Percentiles rank a stretch among this genome's conserved stretches.
phyloP scores from a whole-genome alignment of 352 stramenopile species.

The Phytophthora niederhauseri region DNA sequence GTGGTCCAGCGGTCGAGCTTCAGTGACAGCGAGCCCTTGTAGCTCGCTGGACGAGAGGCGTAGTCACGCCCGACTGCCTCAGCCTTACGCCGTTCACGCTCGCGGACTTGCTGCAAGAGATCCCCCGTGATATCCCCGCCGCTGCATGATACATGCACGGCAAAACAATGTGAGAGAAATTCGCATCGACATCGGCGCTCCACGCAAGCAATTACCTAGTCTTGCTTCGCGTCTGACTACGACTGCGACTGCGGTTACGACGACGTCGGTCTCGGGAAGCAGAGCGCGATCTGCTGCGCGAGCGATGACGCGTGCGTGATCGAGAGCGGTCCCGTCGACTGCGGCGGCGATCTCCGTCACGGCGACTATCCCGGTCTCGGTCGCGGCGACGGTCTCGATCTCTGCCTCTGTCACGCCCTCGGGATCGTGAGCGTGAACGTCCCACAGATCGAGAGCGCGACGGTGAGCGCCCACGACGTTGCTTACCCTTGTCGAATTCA shows the following conservation, averaged over 20 bases:
- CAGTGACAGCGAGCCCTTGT: conserved; percentile 93
- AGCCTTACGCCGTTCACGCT: conserved; percentile 91
- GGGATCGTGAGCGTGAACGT: conserved; percentile 43
- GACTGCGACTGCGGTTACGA: conserved; percentile 38
- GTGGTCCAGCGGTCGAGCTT: conserved; percentile 91
- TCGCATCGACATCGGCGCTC: conserved; percentile 1
- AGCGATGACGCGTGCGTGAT: conserved; percentile 42
- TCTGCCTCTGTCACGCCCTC: conserved; percentile 28
- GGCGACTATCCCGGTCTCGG: conserved; percentile 35
- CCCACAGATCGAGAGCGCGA: conserved; percentile 46
- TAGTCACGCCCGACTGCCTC: conserved; percentile 92
- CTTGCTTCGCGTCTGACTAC: conserved; percentile 30
- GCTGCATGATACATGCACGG: conserved; percentile 5
- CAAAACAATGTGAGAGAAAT: neutral
- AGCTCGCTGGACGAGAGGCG: conserved; percentile 87
- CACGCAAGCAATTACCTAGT: conserved; percentile 23
- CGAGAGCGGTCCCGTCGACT: conserved; percentile 50
- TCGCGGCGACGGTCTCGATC: conserved; percentile 38
- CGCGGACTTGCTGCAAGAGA: conserved; percentile 92
- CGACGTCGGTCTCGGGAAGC: conserved; percentile 38
- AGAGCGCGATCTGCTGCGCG: conserved; percentile 47
- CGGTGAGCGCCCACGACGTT: conserved; percentile 30
- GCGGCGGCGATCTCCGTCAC: conserved; percentile 32
- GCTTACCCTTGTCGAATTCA: conserved; percentile 67
- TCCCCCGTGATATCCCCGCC: conserved; percentile 63